phyloP scores from a whole-genome alignment of 139 green algal species.

The Chlamydomonas incerta region DNA sequence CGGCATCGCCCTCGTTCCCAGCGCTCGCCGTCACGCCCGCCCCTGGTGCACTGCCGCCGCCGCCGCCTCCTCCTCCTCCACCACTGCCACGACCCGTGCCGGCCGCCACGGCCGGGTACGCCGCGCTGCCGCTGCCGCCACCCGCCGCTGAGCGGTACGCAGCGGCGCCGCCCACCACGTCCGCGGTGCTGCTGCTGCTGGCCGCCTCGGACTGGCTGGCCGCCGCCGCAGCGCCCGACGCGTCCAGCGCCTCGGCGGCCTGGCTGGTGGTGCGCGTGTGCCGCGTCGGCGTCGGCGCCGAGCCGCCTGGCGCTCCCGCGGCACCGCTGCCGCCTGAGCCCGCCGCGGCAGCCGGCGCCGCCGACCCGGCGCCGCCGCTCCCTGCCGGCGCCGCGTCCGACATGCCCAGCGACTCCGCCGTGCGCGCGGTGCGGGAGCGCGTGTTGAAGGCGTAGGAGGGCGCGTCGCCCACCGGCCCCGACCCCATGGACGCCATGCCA shows the following conservation, averaged over 20 bases:
- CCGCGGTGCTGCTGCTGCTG: background rate
- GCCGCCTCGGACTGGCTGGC: background rate
- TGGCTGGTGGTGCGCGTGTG: background rate
- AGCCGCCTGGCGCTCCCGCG: too few species aligned
- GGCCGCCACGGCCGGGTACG: too few species aligned
- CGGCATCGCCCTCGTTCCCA: constrained; percentile 3
- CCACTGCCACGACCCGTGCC: background rate
- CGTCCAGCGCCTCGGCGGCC: too few species aligned
- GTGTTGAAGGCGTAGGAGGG: constrained; percentile 34
- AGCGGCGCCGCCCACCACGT: background rate
- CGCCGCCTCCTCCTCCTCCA: background rate
- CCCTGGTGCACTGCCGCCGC: background rate
- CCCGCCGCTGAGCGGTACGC: too few species aligned
- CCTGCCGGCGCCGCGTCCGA: background rate
- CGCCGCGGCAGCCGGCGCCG: too few species aligned
- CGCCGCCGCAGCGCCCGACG: background rate
- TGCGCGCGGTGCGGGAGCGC: constrained; percentile 18
- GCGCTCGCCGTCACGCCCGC: background rate
- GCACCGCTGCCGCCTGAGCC: too few species aligned
- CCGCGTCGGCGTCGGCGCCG: background rate
- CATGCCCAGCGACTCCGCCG: background rate
- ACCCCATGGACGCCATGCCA: background rate
- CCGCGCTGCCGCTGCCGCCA: too few species aligned
- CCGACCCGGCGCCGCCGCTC: background rate
- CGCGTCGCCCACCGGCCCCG: background rate